These are phyloP conservation scores for Rubia peregrina DNA, from an alignment of 305 asterid species.

Conservation along the genomic window DNA sequence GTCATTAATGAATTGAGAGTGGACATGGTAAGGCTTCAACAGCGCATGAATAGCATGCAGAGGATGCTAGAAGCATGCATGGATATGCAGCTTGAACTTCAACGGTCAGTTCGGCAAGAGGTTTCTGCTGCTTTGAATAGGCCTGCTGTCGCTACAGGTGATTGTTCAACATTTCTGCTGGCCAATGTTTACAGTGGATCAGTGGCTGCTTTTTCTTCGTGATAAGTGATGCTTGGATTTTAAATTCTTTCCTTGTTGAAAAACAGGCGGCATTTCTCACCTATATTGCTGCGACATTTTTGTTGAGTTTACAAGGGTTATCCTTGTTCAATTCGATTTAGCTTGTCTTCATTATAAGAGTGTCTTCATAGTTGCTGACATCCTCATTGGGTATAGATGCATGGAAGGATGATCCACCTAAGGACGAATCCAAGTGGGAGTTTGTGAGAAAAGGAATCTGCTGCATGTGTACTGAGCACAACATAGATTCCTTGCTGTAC, in stretches of 20 bases:
- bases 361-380: slow-evolving; percentile 7
- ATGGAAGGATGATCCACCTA: slow-evolving; percentile 20
- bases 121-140: slow-evolving; percentile 79
- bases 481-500: slow-evolving; percentile 64
- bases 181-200: background rate
- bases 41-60: slow-evolving; percentile 74
- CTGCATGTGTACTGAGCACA: slow-evolving; percentile 50
- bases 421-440: slow-evolving; percentile 49
- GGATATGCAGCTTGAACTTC: slow-evolving; percentile 89
- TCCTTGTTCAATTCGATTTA: background rate
- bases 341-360: background rate
- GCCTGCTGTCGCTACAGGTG: slow-evolving; percentile 43
- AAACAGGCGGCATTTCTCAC: background rate
- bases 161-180: background rate
- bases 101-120: slow-evolving; percentile 66
- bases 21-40: slow-evolving; percentile 76
- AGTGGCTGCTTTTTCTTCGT: background rate
- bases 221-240: background rate
- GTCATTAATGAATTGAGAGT: slow-evolving; percentile 58
- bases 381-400: slow-evolving; percentile 29
- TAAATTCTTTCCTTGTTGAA: background rate
- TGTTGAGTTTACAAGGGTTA: background rate
- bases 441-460: slow-evolving; percentile 68
- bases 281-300: too few species aligned
- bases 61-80: slow-evolving; percentile 80